Evolutionary conservation across 805 yeast genomes (phyloP).

Genomic region (Hanseniaspora jakobsenii): DNA sequence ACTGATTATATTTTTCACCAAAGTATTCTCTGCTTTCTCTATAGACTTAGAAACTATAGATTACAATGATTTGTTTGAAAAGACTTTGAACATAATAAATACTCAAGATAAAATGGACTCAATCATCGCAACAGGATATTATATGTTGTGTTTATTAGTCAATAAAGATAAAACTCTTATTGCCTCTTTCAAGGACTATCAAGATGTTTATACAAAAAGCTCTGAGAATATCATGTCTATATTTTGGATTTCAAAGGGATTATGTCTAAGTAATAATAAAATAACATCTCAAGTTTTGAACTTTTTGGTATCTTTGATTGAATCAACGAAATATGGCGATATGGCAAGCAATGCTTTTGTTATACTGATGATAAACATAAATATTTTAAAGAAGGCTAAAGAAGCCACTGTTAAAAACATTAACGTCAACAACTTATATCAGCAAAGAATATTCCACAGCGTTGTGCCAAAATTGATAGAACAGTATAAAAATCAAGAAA

Average conservation of each 20-base stretch:
- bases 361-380: conserved; percentile 55
- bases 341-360: conserved; percentile 46
- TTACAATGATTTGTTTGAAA: neutral
- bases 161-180: conserved; percentile 40
- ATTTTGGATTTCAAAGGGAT: conserved; percentile 64
- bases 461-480: conserved; percentile 45
- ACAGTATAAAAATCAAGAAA: conserved; percentile 29
- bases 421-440: conserved; percentile 56
- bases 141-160: conserved; percentile 43
- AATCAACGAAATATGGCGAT: conserved; percentile 27
- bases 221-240: conserved; percentile 33
- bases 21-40: conserved; percentile 40
- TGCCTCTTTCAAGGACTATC: conserved; percentile 17
- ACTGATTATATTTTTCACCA: conserved; percentile 32
- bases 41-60: neutral
- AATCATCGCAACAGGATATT: conserved; percentile 31
- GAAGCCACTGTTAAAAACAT: conserved; percentile 33
- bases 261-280: conserved; percentile 46
- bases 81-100: neutral
- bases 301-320: conserved; percentile 29
- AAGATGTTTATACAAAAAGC: conserved; percentile 25
- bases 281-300: conserved; percentile 28
- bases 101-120: conserved; percentile 12
- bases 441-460: conserved; percentile 62
- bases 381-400: conserved; percentile 41